Evolutionary conservation across 2,329 filamentous ascomycete genomes (phyloP), one percentile per base, ranked within the genome.

Genomic region (Proliferodiscus dingleyae): DNA sequence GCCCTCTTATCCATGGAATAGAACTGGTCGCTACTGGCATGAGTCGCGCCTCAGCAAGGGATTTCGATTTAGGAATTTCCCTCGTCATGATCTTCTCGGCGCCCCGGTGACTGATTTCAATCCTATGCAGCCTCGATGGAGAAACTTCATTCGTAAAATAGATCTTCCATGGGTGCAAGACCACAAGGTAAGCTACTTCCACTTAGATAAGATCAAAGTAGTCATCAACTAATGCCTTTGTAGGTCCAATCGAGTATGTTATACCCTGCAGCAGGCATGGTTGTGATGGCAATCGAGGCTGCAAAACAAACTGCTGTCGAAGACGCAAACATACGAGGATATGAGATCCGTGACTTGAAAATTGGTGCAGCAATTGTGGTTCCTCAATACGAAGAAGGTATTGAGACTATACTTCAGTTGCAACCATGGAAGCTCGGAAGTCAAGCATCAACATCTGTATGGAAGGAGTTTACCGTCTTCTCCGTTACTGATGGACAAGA

Each of bases 121-220:
- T n/a, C 5, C 5, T 1, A 43, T 51, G 15, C 54, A 55, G 19
- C 51, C 55, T 1, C 38, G 30, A 6, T 66, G 64, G 64, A 39
- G 61, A 2, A 58, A 63, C 33, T 18, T 58, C 2, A 23, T 66
- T 3, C 28, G 36, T 1, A 26, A 52, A 3, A 43, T 49, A 2
- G 51, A 64, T 22, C 36, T 49, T 0, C 53, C 56, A 3, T 65
- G 61, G 63, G 13, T 66, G 3, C 18, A 38, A 4, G 57, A 60
- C 22, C 63, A 65, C 16, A 51, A 53, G 21, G 51, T 70, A 6
- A 26, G n/a, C n/a, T n/a, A n/a, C n/a, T n/a, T n/a, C n/a, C n/a
- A n/a, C n/a, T n/a, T n/a, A n/a, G n/a, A n/a, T n/a, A n/a, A n/a
- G n/a, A n/a, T n/a, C n/a, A n/a, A n/a, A n/a, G n/a, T n/a, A n/a